These are phyloP conservation scores for Chaetomium strumarium DNA, from an alignment of 2,329 filamentous ascomycete species.

Conservation along the genomic window DNA sequence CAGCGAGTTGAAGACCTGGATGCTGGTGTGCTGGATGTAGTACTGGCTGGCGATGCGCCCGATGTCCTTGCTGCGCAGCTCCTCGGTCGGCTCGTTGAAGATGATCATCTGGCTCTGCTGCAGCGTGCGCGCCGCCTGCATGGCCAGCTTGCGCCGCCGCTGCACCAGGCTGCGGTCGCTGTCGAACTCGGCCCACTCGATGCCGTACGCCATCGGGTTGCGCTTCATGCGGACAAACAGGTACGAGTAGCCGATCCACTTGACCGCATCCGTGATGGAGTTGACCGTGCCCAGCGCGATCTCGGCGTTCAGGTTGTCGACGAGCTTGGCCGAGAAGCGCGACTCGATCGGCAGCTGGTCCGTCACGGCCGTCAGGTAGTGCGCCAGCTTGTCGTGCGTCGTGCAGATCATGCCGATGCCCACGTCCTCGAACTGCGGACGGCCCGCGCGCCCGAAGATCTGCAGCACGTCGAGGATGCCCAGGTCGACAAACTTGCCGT, in stretches of 20 bases:
- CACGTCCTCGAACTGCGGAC: constrained; percentile 94
- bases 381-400: constrained; percentile 83
- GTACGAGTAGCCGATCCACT: constrained; percentile 98
- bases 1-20: constrained; percentile 93
- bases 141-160: constrained; percentile 75
- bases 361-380: constrained; percentile 89
- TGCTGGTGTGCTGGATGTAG: constrained; percentile 88
- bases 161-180: constrained; percentile 87
- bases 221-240: constrained; percentile 94
- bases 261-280: constrained; percentile 85
- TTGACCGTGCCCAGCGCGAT: constrained; percentile 92
- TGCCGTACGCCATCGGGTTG: constrained; percentile 87
- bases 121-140: constrained; percentile 79
- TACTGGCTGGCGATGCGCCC: constrained; percentile 96
- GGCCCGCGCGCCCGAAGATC: constrained; percentile 96
- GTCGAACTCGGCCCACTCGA: constrained; percentile 84
- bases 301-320: constrained; percentile 96
- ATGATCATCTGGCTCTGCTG: constrained; percentile 98
- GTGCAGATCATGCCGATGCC: constrained; percentile 99
- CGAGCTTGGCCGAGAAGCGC: constrained; percentile 86
- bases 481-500: constrained; percentile 92
- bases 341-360: constrained; percentile 97
- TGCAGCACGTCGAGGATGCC: constrained; percentile 95
- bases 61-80: constrained; percentile 88
- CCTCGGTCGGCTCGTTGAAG: constrained; percentile 91